A percentile compares a stretch with the other conserved stretches of the same genome.
These are phyloP conservation scores for Vitis hybrid DNA, from an alignment of 177 flowering plant genomes.

Conservation along the genomic window DNA sequence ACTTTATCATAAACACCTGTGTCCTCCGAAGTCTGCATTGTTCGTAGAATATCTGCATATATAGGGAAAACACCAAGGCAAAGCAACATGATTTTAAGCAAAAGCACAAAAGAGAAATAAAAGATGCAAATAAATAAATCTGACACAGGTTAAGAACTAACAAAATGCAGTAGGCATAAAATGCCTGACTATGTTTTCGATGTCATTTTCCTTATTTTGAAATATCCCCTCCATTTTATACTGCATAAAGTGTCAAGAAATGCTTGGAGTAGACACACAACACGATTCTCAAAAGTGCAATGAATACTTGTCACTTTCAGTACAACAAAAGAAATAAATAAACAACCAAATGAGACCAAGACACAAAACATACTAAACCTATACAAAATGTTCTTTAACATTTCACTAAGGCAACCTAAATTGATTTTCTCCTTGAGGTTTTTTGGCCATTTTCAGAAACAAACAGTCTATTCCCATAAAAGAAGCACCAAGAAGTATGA, in stretches of 20 bases:
- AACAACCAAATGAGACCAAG: too few species aligned
- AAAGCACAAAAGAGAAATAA: neutral
- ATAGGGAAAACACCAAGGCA: constrained; percentile 4
- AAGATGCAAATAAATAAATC: neutral
- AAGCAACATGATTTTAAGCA: neutral
- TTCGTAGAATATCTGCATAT: constrained; percentile 63
- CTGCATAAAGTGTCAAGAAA: too few species aligned
- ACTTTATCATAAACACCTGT: constrained; percentile 75
- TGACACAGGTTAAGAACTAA: neutral
- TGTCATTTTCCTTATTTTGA: too few species aligned
- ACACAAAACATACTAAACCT: neutral
- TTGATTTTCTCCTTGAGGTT: too few species aligned
- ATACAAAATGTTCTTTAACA: neutral
- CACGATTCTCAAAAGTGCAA: too few species aligned
- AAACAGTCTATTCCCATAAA: too few species aligned
- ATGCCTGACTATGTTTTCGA: neutral
- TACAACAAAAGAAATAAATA: too few species aligned
- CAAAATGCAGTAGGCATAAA: neutral
- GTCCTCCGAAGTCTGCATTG: constrained; percentile 82
- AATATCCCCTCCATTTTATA: too few species aligned
- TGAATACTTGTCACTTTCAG: too few species aligned
- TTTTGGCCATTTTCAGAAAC: too few species aligned
- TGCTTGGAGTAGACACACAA: too few species aligned
- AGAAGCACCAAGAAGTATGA: too few species aligned
- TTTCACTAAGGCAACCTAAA: neutral